Evolutionary conservation across 2,329 filamentous ascomycete genomes (phyloP), one percentile per base, ranked within the genome.

Genomic region (Venturia effusa): DNA sequence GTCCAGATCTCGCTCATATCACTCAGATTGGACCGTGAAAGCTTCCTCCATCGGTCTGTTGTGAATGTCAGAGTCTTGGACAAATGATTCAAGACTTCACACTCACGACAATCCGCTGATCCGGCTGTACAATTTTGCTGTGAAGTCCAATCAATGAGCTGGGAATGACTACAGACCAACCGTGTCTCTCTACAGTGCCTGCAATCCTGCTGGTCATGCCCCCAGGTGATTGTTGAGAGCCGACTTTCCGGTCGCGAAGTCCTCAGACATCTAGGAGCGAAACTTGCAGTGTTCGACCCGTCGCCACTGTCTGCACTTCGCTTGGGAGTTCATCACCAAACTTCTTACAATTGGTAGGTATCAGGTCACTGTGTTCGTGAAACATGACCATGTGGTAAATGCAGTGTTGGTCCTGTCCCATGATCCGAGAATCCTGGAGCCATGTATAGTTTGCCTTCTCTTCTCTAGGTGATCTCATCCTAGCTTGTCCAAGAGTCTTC

Each of bases 401-500:
- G 45, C 22, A 15, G 45, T 30, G 22, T 24, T 13, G 22, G 27
- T 27, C 22, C 15, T 11, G 45, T 27, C 13, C 27, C 22, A 10
- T 11, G 10, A 27, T 27, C 27, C 13, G 22, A 51, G n/a, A 24
- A 27, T 5, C 22, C 22, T 4, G 45, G 22, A 27, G 45, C 22
- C 22, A 6, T 27, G 8, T 51, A 11, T 24, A 24, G n/a, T 27
- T 24, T 15, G 45, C 22, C 45, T 51, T 15, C 45, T 51, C 22
- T 24, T 27, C 11, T 27, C 45, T 27, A 13, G 24, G 15, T 51
- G 45, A 27, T 51, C 45, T 67, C 72, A 80, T 61, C 77, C 79
- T 64, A 95, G 81, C 77, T 94, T 93, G 70, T 97, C 91, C 68
- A 99, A 77, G 66, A 99, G 78, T 74, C 88, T 90, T 75, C 87